A percentile compares a stretch with the other conserved stretches of the same genome.
Evolutionary conservation across 176 grass and related monocot species (phyloP).

Genomic region (Ampelocalamus luodianensis): DNA sequence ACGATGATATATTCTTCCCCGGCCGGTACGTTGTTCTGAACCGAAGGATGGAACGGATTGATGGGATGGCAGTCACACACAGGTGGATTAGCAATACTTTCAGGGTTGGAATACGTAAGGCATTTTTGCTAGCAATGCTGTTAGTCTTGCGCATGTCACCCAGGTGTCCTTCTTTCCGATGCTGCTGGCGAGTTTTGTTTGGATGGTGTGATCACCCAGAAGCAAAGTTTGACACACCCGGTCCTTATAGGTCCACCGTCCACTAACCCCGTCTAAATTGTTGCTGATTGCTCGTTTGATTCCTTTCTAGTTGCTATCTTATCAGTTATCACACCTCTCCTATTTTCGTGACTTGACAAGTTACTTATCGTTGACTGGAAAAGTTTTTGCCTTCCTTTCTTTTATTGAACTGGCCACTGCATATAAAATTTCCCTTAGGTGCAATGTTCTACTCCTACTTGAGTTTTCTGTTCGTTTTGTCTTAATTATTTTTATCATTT

Average conservation of each 20-base stretch:
- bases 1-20: neutral
- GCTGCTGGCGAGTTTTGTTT: conserved; percentile 37
- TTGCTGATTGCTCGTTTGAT: neutral
- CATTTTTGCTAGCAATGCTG: neutral
- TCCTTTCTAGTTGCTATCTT: conserved; percentile 40
- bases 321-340: neutral
- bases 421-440: neutral
- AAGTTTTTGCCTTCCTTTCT: neutral
- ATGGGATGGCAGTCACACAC: neutral
- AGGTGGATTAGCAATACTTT: neutral
- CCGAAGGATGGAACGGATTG: neutral
- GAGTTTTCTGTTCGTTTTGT: neutral
- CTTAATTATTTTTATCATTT: neutral
- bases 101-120: neutral
- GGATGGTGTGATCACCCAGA: conserved; percentile 9
- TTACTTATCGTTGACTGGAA: conserved; percentile 34
- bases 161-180: conserved; percentile 35
- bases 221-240: conserved; percentile 23
- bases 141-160: conserved; percentile 33
- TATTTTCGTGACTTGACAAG: conserved; percentile 34
- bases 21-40: neutral
- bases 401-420: neutral
- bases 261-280: conserved; percentile 1
- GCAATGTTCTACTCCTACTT: neutral
- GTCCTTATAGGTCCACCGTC: conserved; percentile 4